Base-by-base conservation (phyloP, 352 stramenopile species). In the Phytopythium vexans region DNA sequence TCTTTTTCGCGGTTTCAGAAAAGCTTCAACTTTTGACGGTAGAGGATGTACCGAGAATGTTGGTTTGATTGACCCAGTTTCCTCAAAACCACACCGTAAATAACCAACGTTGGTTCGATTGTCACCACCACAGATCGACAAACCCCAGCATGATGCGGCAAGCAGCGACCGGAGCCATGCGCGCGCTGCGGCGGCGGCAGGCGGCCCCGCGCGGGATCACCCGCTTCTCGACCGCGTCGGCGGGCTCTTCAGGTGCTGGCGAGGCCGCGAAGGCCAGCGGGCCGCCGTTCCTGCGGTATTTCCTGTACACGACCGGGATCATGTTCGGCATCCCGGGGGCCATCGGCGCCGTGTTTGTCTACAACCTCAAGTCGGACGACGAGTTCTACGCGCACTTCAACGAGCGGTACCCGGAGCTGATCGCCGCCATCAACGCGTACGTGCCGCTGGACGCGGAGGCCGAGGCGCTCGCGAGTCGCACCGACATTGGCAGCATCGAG, bases 311-410 rank as follows among this genome's bases (percentile, higher is more conserved):
- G 53, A 93, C 82, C 12, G 79, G 64, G 38, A 67, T 94, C 56
- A 89, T 91, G 75, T 62, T 94, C n/a, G 84, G 84, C 57, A 69
- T 94, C 46, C 84, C 84, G 0, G 60, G 74, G 10, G 74, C 53
- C 16, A 64, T 89, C 12, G 79, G 74, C 34, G 81, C 59, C 21
- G 70, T 76, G 44, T 94, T 94, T 44, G 79, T 94, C 57, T 84
- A 94, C 72, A 94, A 94, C 58, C 64, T 94, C 39, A 74, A 86
- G 66, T 74, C 70, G 8, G 84, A 94, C 63, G 76, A 89, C 56
- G 77, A 86, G 51, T 94, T 94, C 60, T 90, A 90, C 66, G 78
- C 68, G 60, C 77, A 94, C 54, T 94, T 94, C 51, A 88, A 84
- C 42, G 76, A 85, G 55, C 80, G 84, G 10, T 94, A 92, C 66